These are phyloP conservation scores for Schizothecium vesticola DNA, from an alignment of 495 filamentous ascomycete genomes.

Conservation along the genomic window DNA sequence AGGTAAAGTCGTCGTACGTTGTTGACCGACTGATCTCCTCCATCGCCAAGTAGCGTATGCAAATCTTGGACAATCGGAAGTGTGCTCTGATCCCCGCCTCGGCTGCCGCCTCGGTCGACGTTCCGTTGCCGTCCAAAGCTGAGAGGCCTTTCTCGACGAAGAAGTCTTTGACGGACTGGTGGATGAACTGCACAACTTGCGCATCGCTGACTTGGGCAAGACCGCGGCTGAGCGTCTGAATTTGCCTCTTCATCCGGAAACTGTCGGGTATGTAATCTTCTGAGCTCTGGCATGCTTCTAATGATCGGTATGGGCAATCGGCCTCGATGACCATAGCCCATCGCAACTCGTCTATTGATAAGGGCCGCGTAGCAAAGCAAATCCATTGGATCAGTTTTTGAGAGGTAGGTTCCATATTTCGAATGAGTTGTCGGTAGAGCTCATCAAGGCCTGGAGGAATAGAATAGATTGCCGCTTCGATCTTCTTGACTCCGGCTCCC, in stretches of 20 bases:
- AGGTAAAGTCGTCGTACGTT: conserved; percentile 10
- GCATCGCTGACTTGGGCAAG: conserved; percentile 26
- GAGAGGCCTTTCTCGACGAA: conserved; percentile 23
- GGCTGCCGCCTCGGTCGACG: neutral
- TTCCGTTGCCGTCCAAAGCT: too few relatives aligned
- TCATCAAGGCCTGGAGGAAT: conserved; percentile 22
- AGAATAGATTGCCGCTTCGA: conserved; percentile 12
- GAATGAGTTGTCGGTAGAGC: conserved; percentile 27
- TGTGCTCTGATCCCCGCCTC: conserved; percentile 16
- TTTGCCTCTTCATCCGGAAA: conserved; percentile 27
- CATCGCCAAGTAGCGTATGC: conserved; percentile 16
- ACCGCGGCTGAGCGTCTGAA: conserved; percentile 29
- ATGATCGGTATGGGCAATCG: conserved; percentile 15
- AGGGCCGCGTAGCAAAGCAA: conserved; percentile 25
- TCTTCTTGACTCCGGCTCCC: conserved; percentile 5
- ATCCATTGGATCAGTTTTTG: conserved; percentile 32
- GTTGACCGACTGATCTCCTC: neutral
- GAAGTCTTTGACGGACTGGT: conserved; percentile 39
- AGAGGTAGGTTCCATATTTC: conserved; percentile 12
- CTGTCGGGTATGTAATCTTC: conserved; percentile 4
- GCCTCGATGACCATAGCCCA: conserved; percentile 28
- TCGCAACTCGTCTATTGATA: conserved; percentile 24
- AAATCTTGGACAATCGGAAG: conserved; percentile 16
- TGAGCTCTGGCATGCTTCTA: conserved; percentile 14
- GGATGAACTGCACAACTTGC: conserved; percentile 34